Base-by-base conservation (phyloP, 73 alveolate species). In the Paramecium caudatum region DNA sequence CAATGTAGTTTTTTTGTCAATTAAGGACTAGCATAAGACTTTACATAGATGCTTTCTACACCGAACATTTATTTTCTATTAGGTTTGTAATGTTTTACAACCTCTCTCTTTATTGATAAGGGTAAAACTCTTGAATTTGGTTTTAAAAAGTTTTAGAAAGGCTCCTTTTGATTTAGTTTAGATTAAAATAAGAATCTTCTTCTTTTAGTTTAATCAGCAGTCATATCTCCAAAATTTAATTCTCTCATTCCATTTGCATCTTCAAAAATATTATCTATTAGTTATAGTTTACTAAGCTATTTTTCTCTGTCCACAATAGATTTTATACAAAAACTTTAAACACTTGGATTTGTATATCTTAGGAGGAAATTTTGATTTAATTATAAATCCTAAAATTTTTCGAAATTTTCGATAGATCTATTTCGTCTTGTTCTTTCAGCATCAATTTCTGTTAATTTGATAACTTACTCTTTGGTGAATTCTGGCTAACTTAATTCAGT, bases 161-260 rank as follows among this genome's bases (percentile, higher is more conserved):
- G 68, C 10, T 36, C 32, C 43, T 74, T 74, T 27, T 19, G 2
- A 74, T 37, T 74, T 4, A 74, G 43, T 39, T 74, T 74, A 74
- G 88, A 74, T 41, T 74, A 30, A 45, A 74, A 74, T 37, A 74
- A 45, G 43, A 41, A 23, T 74, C 43, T 37, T 19, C 62, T 74
- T 74, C 88, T 37, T 17, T 74, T 74, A 12, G 43, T 37, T 3
- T 74, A 74, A 12, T 74, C 88, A 12, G 17, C 15, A 5, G 88
- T 15, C 19, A 43, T 45, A 74, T 37, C 21, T 4, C 88, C 88
- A 13, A 74, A 74, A 41, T 74, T 37, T 19, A 74, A 74, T 39
- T 36, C 88, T 6, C 19, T 37, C 0, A 27, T 25, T 16, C 43
- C 68, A 74, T 17, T 74, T 9, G 19, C 7, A 39, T 45, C 32